These are phyloP conservation scores for Fusarium gaditjirri DNA, from an alignment of 2,329 filamentous ascomycete genomes.

Conservation along the genomic window DNA sequence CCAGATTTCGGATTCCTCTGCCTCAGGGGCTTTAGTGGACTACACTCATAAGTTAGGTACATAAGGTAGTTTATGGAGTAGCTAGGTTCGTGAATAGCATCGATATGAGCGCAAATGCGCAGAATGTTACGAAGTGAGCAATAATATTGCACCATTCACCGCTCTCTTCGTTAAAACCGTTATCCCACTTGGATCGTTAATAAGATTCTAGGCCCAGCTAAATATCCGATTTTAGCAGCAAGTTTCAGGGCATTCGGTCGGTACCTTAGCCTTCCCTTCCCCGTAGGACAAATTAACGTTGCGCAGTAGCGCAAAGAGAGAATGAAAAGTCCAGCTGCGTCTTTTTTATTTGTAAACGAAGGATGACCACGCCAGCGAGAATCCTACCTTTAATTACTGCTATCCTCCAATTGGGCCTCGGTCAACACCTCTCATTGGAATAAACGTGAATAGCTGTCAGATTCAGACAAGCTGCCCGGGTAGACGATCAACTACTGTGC, in stretches of 20 bases:
- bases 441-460: slow-evolving; percentile 27
- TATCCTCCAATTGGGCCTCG: slow-evolving; percentile 29
- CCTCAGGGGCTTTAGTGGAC: neutral
- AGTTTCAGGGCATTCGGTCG: slow-evolving; percentile 19
- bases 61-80: too few species aligned
- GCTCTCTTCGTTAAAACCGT: slow-evolving; percentile 1
- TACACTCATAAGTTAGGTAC: neutral
- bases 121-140: slow-evolving; percentile 11
- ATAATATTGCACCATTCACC: slow-evolving; percentile 23
- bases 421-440: slow-evolving; percentile 1
- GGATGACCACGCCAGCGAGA: slow-evolving; percentile 26
- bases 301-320: slow-evolving; percentile 10
- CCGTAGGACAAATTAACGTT: neutral
- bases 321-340: slow-evolving; percentile 2
- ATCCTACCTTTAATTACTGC: slow-evolving; percentile 13
- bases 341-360: neutral
- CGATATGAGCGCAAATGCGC: slow-evolving; percentile 9
- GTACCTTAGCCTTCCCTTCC: slow-evolving; percentile 8
- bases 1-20: slow-evolving; percentile 1
- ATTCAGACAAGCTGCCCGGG: slow-evolving; percentile 4
- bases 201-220: slow-evolving; percentile 13
- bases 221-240: slow-evolving; percentile 16
- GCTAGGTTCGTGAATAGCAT: neutral
- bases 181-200: slow-evolving; percentile 8
- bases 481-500: slow-evolving; percentile 8